A percentile compares a stretch with the other conserved stretches of the same genome.
Evolutionary conservation across 345 rosid genomes (phyloP).

Genomic region (Salix caprea): DNA sequence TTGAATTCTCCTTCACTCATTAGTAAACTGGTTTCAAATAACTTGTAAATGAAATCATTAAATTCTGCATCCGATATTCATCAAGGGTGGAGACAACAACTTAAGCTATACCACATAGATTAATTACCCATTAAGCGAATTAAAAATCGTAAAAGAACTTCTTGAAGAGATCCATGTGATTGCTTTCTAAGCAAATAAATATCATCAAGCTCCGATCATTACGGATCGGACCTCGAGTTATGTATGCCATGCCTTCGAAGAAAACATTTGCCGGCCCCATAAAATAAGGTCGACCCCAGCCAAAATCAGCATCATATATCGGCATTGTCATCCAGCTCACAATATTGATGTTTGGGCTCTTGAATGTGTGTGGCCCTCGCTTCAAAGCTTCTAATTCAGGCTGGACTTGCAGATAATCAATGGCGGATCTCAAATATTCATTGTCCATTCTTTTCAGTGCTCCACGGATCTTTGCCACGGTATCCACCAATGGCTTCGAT

Average conservation of each 20-base stretch:
- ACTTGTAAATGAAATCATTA: no score
- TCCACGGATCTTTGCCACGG: slow-evolving; percentile 24
- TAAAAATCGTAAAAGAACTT: slow-evolving; percentile 1
- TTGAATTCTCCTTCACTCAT: no score
- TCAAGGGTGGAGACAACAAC: no score
- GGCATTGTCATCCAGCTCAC: slow-evolving; percentile 21
- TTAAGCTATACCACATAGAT: no score
- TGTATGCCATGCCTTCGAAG: slow-evolving; percentile 4
- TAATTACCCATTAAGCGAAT: not conserved
- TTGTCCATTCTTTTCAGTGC: slow-evolving; percentile 26
- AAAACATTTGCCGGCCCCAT: not conserved
- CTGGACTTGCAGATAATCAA: slow-evolving; percentile 4
- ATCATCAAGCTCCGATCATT: not conserved
- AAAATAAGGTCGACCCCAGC: slow-evolving; percentile 1
- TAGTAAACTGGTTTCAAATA: no score
- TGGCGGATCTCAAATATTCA: slow-evolving; percentile 39
- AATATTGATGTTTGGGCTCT: slow-evolving; percentile 12
- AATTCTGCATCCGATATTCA: no score
- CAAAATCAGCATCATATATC: slow-evolving; percentile 16
- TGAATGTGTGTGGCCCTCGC: not conserved
- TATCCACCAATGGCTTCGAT: slow-evolving; percentile 22
- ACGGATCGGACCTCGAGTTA: not conserved
- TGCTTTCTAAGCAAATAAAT: not conserved
- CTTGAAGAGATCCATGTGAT: slow-evolving; percentile 7
- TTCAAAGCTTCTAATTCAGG: not conserved